Base-by-base conservation (phyloP, 257 asterid genomes). In the Forsythia viridissima region DNA sequence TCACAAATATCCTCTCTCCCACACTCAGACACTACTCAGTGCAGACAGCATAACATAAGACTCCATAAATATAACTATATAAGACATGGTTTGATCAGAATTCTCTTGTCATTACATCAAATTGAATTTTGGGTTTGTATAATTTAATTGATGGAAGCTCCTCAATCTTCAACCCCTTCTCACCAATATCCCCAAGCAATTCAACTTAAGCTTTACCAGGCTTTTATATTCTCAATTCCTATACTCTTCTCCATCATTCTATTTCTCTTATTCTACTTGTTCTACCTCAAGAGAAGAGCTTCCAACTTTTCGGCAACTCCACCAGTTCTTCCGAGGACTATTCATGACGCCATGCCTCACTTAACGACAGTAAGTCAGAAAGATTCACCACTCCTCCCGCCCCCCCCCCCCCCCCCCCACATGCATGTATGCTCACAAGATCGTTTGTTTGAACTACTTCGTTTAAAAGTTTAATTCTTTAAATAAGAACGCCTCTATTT, bases 141-240 rank as follows among this genome's bases (percentile, higher is more conserved):
- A n/a, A 11, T 57, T 57, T 59, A 20, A 0, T 59, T 59, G 67
- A 89, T 91, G 95, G 90, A 84, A 75, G 10, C 81, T 24, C 79
- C 91, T 68, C 79, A 82, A 38, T 9, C 87, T 72, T 79, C 87
- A 0, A 80, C 76, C 51, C 88, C 89, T 65, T 80, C 97, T 77
- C 93, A 85, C 77, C 89, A 91, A 55, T 93, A 93, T 71, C 92
- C 98, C 1, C 86, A 84, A 78, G 91, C 84, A 69, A 90, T 91
- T 79, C 97, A 93, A 76, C 84, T 90, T 2, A 91, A 89, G 82
- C 93, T 93, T 15, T 93, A 91, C 84, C 97, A 91, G 73, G 95
- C 97, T 74, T 93, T 93, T 74, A 91, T 93, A 75, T 93, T 93
- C 81, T 93, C 98, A 37, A 93, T 91, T 70, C 98, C 98, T 11